Base-by-base conservation (phyloP, 1,139 yeast species). In the Pichia sp. region DNA sequence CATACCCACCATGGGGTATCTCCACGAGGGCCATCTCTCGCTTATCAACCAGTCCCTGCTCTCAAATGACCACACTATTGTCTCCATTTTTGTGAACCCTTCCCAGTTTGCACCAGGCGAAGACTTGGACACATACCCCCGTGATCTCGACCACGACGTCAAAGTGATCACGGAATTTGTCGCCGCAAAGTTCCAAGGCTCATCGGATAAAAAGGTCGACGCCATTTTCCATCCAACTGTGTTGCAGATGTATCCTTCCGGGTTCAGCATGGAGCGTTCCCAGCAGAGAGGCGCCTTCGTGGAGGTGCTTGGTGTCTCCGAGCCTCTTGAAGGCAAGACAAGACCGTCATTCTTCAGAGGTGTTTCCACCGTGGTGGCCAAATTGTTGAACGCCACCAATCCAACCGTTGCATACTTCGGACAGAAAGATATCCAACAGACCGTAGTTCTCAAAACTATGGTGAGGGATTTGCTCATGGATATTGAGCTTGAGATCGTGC, bases 311-410 rank as follows among this genome's bases (percentile, higher is more conserved):
- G 98, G 98, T 1, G 75, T 87, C 43, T 85, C 95, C 47, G 95
- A 89, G 62, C 92, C 86, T 68, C 74, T 93, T 36, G 99, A 93
- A 70, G 99, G 99, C 4, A 75, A 78, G 16, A 78, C 87, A 8
- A 76, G 99, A 59, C 99, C 99, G 3, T 90, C 86, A 55, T 93
- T 93, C 68, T 93, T 93, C 76, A 78, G 97, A 56, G 99, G 99
- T 10, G 99, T 93, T 10, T 95, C 98, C 23, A 93, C 99, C 0
- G 87, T 93, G 3, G 97, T 93, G 8, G 80, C 92, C 34, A 93
- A 93, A 67, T 75, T 93, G 43, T 77, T 93, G 59, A 90, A 92
- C 67, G 80, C 86, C 23, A 88, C 86, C 2, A 74, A 75, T 29
- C 97, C 99, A 2, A 81, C 81, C 1, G 71, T 70, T 31, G 90